Base-by-base conservation (phyloP, 768 basidiomycete genomes). In the Mycena indigotica region DNA sequence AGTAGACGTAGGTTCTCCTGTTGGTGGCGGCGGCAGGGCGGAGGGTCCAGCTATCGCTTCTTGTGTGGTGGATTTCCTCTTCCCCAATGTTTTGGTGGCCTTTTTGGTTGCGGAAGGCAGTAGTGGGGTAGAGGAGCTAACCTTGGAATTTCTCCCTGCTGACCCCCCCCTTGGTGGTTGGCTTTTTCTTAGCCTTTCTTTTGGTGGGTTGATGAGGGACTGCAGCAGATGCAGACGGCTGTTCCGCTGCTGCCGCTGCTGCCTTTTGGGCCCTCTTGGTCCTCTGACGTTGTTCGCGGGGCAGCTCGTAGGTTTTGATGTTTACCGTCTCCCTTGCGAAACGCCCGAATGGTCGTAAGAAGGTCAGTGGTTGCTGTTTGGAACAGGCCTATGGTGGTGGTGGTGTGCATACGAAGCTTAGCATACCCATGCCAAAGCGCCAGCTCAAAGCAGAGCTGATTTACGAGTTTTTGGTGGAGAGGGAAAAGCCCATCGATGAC, bases 371-470 rank as follows among this genome's bases (percentile, higher is more conserved):
- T 73, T 0, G 32, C 49, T 0, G 70, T 56, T 0, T 76, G 62
- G 1, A 53, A 19, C 0, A 15, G 1, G 0, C 75, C 64, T 0
- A 69, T 65, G 0, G 65, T 21, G 2, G 72, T 68, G 0, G 72
- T 73, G 35, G 35, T 38, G 41, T 77, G 76, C 28, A 73, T 66
- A n/a, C n/a, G n/a, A n/a, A n/a, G n/a, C n/a, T n/a, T n/a, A n/a
- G n/a, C n/a, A n/a, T n/a, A n/a, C n/a, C 5, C 67, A 50, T 78
- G 75, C 77, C 75, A 77, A 3, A 62, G 45, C 2, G 65, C 66
- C 2, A 65, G 45, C 0, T 50, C n/a, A 56, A 62, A 77, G 0
- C 73, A 63, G 1, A 71, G 56, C 60, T 24, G 8, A 76, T 50
- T 0, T 50, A 15, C 2, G 29, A 21, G 10, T 73, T 65, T 35